Evolutionary conservation across 331 rosid genomes (phyloP), one percentile per base, ranked within the genome.

Genomic region (Rhamnella rubrinervis): DNA sequence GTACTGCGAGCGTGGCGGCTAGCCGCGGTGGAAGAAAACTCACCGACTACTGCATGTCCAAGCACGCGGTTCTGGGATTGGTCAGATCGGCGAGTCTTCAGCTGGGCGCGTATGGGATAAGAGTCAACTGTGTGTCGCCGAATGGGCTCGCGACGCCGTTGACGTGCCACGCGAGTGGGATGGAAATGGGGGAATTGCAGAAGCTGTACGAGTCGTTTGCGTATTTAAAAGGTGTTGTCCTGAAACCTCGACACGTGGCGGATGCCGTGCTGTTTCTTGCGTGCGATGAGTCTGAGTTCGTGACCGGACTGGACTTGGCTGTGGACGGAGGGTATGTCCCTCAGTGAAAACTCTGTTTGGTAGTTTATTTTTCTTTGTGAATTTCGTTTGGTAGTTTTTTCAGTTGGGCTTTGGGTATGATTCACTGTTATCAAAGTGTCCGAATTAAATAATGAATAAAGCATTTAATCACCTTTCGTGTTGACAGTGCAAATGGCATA

Each of bases 41-140:
- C 2, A 86, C 85, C 0, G 86, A 82, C 20, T 88, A 88, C 72
- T 2, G 12, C 11, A 78, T 86, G 87, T 68, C 86, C 20, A 85
- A 88, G 76, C 92, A 88, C 7, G 91, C 88, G 3, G 74, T 86
- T 70, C 6, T 82, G 12, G 92, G 96, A 11, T 59, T 89, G 61
- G 74, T 84, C 59, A 16, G 88, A 0, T 66, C 88, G 2, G 84
- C 86, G 40, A 86, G 92, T 56, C 6, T 74, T 56, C 96, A 82
- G 62, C 81, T 86, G 0, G 83, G 65, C 58, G 63, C 1, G 59
- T 63, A 77, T 9, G 87, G 87, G 3, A 80, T 84, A 15, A 83
- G 86, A 47, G 91, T 85, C 68, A 88, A 88, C 59, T 57, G 76
- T 61, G 86, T 86, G 6, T 88, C 89, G 3, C 91, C 95, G 6